Evolutionary conservation across 148 eudicot genomes (phyloP).

Genomic region (Rhododendron ovatum): DNA sequence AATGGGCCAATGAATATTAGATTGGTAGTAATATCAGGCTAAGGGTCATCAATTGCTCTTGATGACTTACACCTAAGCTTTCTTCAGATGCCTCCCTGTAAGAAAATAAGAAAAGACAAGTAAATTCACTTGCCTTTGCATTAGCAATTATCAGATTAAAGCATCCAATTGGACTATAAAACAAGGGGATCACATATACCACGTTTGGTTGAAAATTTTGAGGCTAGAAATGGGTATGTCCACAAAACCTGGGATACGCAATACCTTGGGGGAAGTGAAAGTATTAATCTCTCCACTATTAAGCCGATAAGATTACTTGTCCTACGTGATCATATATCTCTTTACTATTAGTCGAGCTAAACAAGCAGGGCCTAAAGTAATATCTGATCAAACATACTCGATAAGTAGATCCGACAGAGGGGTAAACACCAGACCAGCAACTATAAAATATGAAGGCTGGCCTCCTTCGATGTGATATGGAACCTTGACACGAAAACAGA

Average conservation of each 20-base stretch:
- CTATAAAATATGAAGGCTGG: conserved; percentile 87
- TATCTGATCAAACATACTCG: conserved; percentile 46
- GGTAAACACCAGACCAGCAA: conserved; percentile 95
- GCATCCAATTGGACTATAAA: not conserved
- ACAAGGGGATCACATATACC: not conserved
- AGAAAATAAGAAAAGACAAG: conserved; percentile 1
- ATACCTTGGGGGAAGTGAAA: not conserved
- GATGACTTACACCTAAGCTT: conserved; percentile 67
- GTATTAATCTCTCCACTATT: not conserved
- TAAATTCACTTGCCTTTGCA: conserved; percentile 10
- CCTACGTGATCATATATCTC: not conserved
- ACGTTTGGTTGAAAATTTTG: not conserved
- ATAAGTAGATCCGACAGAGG: conserved; percentile 93
- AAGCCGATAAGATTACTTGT: not conserved
- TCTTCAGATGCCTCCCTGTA: conserved; percentile 94
- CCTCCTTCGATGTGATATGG: conserved; percentile 93
- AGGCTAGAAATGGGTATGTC: not conserved
- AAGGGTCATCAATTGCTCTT: not conserved
- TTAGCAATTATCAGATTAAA: not conserved
- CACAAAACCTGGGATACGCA: not conserved
- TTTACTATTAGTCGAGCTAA: not conserved
- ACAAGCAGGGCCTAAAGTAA: not conserved
- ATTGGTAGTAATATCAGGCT: not conserved
- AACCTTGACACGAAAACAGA: conserved; percentile 42
- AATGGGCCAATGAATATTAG: not conserved